Conservation (phyloP, 495 filamentous ascomycete species). For the Barbatosphaeria neglecta region DNA sequence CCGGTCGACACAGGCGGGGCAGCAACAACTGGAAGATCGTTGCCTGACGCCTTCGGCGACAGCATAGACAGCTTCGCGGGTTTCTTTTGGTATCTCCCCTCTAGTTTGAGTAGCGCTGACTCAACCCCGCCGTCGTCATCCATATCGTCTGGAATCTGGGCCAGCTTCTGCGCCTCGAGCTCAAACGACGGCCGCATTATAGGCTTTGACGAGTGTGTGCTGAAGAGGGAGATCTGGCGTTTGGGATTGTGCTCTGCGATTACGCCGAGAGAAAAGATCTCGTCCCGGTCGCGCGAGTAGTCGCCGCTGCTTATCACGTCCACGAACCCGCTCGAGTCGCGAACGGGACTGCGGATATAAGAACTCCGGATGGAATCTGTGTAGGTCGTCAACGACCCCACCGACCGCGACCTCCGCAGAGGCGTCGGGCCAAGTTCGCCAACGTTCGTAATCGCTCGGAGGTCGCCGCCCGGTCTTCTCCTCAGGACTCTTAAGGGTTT, state of each 20-base stretch:
- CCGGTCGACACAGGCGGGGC: conserved; percentile 3
- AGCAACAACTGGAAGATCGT: conserved; percentile 1
- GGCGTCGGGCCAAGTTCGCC: conserved; percentile 48
- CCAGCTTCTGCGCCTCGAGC: conserved; percentile 76
- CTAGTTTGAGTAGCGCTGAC: conserved; percentile 80
- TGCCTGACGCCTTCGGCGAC: conserved; percentile 9
- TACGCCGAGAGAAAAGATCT: conserved; percentile 47
- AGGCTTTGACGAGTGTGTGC: conserved; percentile 63
- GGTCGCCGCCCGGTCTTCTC: conserved; percentile 77
- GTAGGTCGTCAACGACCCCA: conserved; percentile 57
- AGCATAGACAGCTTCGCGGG: conserved; percentile 28
- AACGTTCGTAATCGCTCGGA: conserved; percentile 67
- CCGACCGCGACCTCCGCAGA: conserved; percentile 52
- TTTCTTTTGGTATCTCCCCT: conserved; percentile 67
- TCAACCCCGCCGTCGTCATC: conserved; percentile 86
- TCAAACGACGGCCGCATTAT: conserved; percentile 81
- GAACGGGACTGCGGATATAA: conserved; percentile 28
- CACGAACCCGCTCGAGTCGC: conserved; percentile 27
- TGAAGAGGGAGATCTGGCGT: conserved; percentile 48
- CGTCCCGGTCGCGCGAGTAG: conserved; percentile 21
- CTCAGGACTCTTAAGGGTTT: conserved; percentile 56
- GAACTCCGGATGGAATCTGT: conserved; percentile 59
- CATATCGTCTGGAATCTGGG: conserved; percentile 73
- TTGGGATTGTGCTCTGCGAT: conserved; percentile 39
- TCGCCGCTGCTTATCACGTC: conserved; percentile 31